Evolutionary conservation across 1,139 yeast genomes (phyloP), one percentile per base, ranked within the genome.

Genomic region (Taiozyma onychis): DNA sequence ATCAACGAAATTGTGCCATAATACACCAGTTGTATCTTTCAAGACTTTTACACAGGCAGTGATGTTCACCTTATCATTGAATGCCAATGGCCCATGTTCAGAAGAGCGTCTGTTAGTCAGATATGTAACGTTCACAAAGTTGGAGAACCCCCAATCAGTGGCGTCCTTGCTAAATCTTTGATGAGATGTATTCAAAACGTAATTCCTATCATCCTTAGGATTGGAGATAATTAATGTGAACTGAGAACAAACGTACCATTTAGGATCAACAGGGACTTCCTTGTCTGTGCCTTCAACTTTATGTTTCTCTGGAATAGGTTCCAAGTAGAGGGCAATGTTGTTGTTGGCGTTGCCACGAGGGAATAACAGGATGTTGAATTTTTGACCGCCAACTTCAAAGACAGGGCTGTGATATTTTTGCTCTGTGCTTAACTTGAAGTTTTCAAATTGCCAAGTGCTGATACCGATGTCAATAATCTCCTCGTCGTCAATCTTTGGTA

Each of bases 91-190:
- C 6, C 54, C 53, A 13, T 32, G 18, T 30, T 64, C 63, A 34
- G 62, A 63, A 34, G 62, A 63, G 45, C 68, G 65, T 4, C 66
- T 47, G 14, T 63, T 61, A 49, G 65, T 62, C 47, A 87, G 71
- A 49, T 74, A 73, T 49, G 81, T 76, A 21, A 80, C 63, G 50
- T 86, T 93, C 41, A 82, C 72, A 61, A 90, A 83, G 50, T 84
- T 82, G 7, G 91, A 80, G 66, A 93, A 93, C 32, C 99, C 99
- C 99, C 99, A 93, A 67, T 93, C 99, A 2, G 89, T 78, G 53
- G 88, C 96, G 48, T 76, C 75, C 18, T 81, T 73, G 59, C 75
- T 81, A 68, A 89, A 93, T 54, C 99, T 74, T 64, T 90, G 97
- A 52, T 78, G 79, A 0, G 97, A 86, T n/a, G 78, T 75, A 60